Conservation (phyloP, 78 protist genomes). For the Neovahlkampfia damariscottae region DNA sequence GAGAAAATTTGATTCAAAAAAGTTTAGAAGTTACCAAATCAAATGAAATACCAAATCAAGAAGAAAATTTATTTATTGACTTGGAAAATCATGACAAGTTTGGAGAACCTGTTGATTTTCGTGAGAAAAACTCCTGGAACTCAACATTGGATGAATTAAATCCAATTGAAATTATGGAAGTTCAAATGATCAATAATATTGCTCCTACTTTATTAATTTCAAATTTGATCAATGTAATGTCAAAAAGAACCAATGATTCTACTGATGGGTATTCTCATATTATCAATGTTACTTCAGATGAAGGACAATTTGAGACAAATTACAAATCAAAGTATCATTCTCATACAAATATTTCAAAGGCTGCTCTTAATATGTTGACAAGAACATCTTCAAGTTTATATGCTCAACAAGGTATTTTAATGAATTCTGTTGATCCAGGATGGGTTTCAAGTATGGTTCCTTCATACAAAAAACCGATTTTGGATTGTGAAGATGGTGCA, state of each 20-base stretch:
- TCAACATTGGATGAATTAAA: constrained; percentile 22
- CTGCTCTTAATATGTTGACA: constrained; percentile 84
- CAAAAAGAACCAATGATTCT: too few species aligned
- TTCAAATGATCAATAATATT: constrained; percentile 11
- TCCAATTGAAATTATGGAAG: constrained; percentile 31
- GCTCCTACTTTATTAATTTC: constrained; percentile 35
- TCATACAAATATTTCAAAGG: constrained; percentile 84
- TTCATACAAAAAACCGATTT: constrained; percentile 44
- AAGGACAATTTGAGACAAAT: constrained; percentile 26
- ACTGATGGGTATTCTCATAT: too few species aligned
- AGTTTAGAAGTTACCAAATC: too few species aligned
- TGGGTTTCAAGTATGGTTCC: constrained; percentile 23
- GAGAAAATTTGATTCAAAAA: not conserved
- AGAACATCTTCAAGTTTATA: constrained; percentile 46
- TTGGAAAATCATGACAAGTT: not conserved
- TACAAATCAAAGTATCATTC: constrained; percentile 60
- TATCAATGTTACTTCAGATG: constrained; percentile 82
- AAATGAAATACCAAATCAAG: not conserved
- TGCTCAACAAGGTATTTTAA: constrained; percentile 38
- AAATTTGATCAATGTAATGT: constrained; percentile 22
- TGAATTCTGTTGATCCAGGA: constrained; percentile 68
- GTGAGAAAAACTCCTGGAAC: constrained; percentile 30
- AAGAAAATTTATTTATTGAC: not conserved
- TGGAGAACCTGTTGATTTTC: not conserved
- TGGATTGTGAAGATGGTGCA: constrained; percentile 79